Base-by-base conservation (phyloP, 2,329 filamentous ascomycete species). In the Massarina eburnea region DNA sequence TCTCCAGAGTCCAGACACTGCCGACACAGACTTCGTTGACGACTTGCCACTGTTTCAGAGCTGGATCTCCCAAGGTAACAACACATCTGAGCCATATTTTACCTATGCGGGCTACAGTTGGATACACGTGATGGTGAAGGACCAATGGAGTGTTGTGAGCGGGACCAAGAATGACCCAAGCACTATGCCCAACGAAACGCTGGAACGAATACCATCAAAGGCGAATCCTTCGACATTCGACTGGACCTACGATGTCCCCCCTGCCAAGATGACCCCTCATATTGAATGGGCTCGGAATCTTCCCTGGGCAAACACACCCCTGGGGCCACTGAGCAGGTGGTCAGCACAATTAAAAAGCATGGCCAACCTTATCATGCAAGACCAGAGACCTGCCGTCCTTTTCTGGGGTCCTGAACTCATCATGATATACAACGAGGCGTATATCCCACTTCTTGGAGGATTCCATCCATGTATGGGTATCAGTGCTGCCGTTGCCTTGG, bases 301-400 rank as follows among this genome's bases (percentile, higher is more conserved):
- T 17, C 82, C 91, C 62, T 94, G 89, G 89, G 78, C 79, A 2
- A 73, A 78, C 0, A 92, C 89, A 1, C 72, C 83, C 2, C 74
- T 92, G 1, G 89, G 89, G 0, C 84, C 86, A 0, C 88, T 92
- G 32, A 80, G 84, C 46, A 66, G 75, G 17, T 94, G 89, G 88
- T 70, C 79, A 2, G 67, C 79, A 21, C 85, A 89, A 54, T 70
- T 92, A 42, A 80, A 88, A 41, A 81, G 81, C 53, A 86, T 91
- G 80, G 83, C 86, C 29, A 91, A 91, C 62, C 72, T 91, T 43
- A 80, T 91, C 51, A 88, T 92, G 84, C 56, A 56, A 12, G 58
- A 62, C 33, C 50, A 45, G 12, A 46, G 57, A 4, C 84, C 86
- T 1, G 80, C 83, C 2, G 82, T 85, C 9, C 78, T 90, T 71